These are phyloP conservation scores for Pseudotsuga menziesii DNA, from an alignment of 75 land plant species.

Conservation along the genomic window DNA sequence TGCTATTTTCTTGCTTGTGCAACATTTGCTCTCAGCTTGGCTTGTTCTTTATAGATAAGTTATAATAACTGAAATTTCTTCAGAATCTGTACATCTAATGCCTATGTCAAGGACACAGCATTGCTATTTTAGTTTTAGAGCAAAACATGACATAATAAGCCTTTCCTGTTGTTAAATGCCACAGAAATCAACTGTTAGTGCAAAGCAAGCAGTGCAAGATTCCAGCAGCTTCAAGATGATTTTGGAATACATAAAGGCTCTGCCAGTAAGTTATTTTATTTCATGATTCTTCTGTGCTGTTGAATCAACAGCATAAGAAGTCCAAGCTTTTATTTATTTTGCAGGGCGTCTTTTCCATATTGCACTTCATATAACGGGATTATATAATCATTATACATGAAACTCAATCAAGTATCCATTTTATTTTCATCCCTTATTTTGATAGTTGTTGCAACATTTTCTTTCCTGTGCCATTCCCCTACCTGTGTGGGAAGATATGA, in stretches of 20 bases:
- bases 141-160: slow-evolving; percentile 2
- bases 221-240: slow-evolving; percentile 71
- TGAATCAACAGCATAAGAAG: slow-evolving; percentile 6
- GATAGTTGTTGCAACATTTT: too few relatives aligned
- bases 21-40: background rate
- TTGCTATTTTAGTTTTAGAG: background rate
- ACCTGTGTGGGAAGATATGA: too few relatives aligned
- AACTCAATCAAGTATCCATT: too few relatives aligned
- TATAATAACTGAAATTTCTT: background rate
- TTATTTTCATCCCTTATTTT: too few relatives aligned
- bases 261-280: slow-evolving; percentile 57
- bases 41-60: background rate
- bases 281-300: background rate
- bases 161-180: background rate
- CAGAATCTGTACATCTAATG: background rate
- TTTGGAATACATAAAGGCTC: slow-evolving; percentile 89
- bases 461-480: too few relatives aligned
- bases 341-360: background rate
- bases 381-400: too few relatives aligned
- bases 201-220: slow-evolving; percentile 31
- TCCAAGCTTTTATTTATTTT: background rate
- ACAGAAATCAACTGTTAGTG: slow-evolving; percentile 6
- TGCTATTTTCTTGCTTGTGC: background rate
- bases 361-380: too few relatives aligned
- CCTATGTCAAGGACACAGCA: background rate